Conservation (phyloP, 1,284 basidiomycete species). For the Chalciporus sp. region DNA sequence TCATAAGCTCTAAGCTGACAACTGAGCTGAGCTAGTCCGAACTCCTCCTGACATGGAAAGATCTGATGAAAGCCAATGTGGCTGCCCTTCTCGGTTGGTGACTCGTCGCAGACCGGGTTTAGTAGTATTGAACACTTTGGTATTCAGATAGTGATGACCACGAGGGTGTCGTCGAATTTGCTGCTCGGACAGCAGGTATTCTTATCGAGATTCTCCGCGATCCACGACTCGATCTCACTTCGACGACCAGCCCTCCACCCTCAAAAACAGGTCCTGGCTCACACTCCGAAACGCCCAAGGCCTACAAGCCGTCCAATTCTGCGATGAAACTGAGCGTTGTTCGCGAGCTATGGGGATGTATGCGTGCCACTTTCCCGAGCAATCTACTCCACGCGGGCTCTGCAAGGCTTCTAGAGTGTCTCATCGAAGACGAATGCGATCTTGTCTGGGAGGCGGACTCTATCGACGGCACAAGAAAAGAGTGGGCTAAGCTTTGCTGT, state of each 20-base stretch:
- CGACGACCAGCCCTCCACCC: conserved; percentile 23
- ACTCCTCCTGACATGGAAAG: conserved; percentile 44
- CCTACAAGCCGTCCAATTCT: conserved; percentile 37
- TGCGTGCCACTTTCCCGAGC: conserved; percentile 45
- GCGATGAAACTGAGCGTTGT: conserved; percentile 54
- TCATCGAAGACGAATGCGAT: conserved; percentile 50
- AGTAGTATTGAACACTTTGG: conserved; percentile 15
- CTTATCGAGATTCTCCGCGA: conserved; percentile 57
- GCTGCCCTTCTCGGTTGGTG: conserved; percentile 32
- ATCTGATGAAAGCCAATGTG: conserved; percentile 43
- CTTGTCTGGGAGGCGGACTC: conserved; percentile 48
- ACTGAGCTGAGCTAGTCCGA: conserved; percentile 30
- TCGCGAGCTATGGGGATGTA: conserved; percentile 55
- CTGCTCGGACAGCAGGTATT: conserved; percentile 42
- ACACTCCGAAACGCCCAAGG: neutral
- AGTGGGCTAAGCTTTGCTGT: conserved; percentile 64
- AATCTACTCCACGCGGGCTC: conserved; percentile 44
- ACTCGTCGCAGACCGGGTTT: conserved; percentile 13
- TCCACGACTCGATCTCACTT: conserved; percentile 48
- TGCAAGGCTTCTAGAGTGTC: conserved; percentile 46
- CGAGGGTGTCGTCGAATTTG: conserved; percentile 41
- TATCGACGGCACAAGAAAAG: conserved; percentile 42
- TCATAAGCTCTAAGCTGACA: conserved; percentile 13
- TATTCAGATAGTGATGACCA: conserved; percentile 35
- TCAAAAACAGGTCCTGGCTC: conserved; percentile 8